Evolutionary conservation across 169 alveolate species (phyloP).

Genomic region (Cryptosporidium sp.): DNA sequence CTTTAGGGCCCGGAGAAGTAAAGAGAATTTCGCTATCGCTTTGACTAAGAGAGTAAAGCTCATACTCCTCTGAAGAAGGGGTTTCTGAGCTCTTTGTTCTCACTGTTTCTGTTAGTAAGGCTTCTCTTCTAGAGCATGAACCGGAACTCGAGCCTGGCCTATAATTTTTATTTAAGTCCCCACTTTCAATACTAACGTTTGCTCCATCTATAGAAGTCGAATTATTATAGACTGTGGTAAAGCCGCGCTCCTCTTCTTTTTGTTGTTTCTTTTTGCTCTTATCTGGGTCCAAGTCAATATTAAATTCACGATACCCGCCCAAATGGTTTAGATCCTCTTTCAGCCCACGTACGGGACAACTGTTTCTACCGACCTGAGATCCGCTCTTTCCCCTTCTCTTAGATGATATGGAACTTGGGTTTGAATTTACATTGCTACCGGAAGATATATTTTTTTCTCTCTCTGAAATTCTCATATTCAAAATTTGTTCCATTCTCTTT

Average conservation of each 20-base stretch:
- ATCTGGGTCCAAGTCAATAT: background rate
- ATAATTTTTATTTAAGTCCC: background rate
- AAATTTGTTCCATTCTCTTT: constrained; percentile 29
- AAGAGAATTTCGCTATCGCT: background rate
- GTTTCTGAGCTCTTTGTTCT: background rate
- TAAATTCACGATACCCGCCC: background rate
- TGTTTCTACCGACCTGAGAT: background rate
- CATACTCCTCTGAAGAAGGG: background rate
- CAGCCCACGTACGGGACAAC: background rate
- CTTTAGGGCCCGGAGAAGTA: background rate
- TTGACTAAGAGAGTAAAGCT: background rate
- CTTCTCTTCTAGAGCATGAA: background rate
- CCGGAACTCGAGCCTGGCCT: background rate
- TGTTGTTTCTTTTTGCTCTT: background rate
- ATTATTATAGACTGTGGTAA: background rate
- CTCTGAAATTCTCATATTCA: background rate
- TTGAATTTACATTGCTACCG: background rate
- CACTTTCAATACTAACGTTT: no score
- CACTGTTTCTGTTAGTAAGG: background rate
- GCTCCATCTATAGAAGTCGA: background rate
- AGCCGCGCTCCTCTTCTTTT: background rate
- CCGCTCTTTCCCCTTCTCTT: background rate
- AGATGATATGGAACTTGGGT: background rate
- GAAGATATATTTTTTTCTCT: background rate
- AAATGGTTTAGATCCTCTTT: background rate